A percentile compares a stretch with the other conserved stretches of the same genome.
Conservation (phyloP, 257 asterid species). For the Phtheirospermum japonicum region DNA sequence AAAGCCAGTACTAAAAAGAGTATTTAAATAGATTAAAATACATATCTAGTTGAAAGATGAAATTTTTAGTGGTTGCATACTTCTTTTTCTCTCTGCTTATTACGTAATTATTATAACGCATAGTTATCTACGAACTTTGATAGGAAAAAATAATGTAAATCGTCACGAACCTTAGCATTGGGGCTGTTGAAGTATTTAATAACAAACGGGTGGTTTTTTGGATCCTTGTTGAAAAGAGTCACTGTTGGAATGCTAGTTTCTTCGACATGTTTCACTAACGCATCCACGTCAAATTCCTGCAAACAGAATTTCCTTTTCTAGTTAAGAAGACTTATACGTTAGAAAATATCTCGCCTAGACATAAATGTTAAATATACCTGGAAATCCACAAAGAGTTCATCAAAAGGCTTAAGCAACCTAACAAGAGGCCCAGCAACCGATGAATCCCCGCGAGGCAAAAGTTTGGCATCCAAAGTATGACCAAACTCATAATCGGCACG, state of each 20-base stretch:
- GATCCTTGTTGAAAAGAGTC: conserved; percentile 78
- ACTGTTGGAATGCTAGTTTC: conserved; percentile 75
- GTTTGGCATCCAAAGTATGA: conserved; percentile 66
- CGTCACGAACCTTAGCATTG: conserved; percentile 55
- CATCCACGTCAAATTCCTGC: conserved; percentile 87
- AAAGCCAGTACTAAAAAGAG: not conserved
- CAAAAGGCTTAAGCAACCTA: conserved; percentile 90
- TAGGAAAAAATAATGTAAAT: conserved; percentile 19
- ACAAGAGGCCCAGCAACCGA: conserved; percentile 73
- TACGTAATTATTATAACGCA: conserved; percentile 11
- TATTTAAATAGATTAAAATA: not conserved
- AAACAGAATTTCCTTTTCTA: conserved; percentile 19
- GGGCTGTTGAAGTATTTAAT: conserved; percentile 63
- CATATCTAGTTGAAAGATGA: conserved; percentile 11
- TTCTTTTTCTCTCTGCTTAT: not conserved
- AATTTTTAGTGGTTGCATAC: not conserved
- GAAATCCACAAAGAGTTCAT: conserved; percentile 77
- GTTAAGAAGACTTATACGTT: conserved; percentile 17
- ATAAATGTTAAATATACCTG: conserved; percentile 43
- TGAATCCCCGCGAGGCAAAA: conserved; percentile 82
- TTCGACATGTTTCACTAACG: conserved; percentile 69
- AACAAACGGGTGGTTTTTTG: conserved; percentile 74
- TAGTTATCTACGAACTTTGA: not conserved
- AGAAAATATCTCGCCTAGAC: too few relatives aligned
- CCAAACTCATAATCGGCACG: conserved; percentile 82